Base-by-base conservation (phyloP, 768 basidiomycete genomes). In the Tubosaeta sp. region DNA sequence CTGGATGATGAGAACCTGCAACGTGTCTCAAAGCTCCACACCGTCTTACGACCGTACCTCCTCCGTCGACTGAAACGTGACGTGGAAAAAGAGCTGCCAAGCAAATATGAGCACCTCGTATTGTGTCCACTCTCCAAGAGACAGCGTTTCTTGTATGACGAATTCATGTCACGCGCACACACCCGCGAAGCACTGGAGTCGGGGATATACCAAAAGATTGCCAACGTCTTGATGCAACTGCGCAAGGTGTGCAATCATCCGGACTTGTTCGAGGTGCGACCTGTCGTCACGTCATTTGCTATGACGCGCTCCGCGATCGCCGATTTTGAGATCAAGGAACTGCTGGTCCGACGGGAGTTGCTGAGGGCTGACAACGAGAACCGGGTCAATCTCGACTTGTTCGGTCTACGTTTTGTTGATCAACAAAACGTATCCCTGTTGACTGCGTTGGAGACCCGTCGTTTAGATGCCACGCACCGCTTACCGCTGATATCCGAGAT, bases 191-290 rank as follows among this genome's bases (percentile, higher is more conserved):
- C 90, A 17, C 75, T 97, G 43, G 76, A 85, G 19, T 91, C 92
- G 2, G 95, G 94, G 4, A 77, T 89, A 4, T 91, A 91, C 62
- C 87, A 88, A 70, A 88, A 88, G 70, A 87, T 91, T 41, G 89
- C 89, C 60, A 99, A 99, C 65, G 85, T 95, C 51, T 80, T 98
- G 54, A 99, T 98, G 97, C 97, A 99, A 67, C 79, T 98, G 4
- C 86, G 97, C 50, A 97, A 98, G 74, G 91, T 95, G 39, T 92
- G 92, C 74, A 94, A 91, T 50, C 93, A 97, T 68, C 95, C 95
- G 0, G 88, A 94, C 69, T 75, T 94, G 10, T 95, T 95, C 65
- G 90, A 95, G 68, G 84, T 90, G 46, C 86, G 93, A 60, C 90
- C 93, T 1, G 84, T 86, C 54, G 84, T 83, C 50, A 90, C 81